phyloP scores from a whole-genome alignment of 148 eudicot genomes.

The Suaeda aralocaspica region DNA sequence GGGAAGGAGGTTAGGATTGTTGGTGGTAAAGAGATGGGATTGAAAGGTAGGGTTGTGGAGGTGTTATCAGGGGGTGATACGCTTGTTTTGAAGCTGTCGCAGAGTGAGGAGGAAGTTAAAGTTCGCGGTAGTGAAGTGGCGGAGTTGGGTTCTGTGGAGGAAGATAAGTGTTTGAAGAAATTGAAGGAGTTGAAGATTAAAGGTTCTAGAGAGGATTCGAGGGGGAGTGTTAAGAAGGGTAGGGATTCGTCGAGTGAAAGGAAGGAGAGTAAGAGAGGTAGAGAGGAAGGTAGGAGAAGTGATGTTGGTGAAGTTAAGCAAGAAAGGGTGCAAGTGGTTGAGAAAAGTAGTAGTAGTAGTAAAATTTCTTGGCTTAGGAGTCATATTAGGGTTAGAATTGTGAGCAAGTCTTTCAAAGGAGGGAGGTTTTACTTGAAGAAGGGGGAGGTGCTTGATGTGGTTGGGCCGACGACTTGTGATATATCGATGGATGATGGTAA shows the following conservation, averaged over 20 bases:
- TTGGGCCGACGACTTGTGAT: constrained; percentile 78
- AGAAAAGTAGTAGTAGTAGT: constrained; percentile 19
- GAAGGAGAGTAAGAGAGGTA: constrained; percentile 36
- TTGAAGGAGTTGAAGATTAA: constrained; percentile 50
- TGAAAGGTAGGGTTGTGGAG: constrained; percentile 49
- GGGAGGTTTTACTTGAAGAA: constrained; percentile 75
- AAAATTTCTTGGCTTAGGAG: constrained; percentile 61
- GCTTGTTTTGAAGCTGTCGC: constrained; percentile 46
- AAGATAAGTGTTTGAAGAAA: constrained; percentile 63
- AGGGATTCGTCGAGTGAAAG: constrained; percentile 17
- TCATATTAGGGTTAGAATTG: constrained; percentile 74
- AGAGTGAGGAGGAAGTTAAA: constrained; percentile 39
- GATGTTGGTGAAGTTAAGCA: not conserved
- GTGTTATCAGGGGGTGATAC: constrained; percentile 30
- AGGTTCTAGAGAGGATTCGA: constrained; percentile 25
- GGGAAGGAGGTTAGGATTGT: constrained; percentile 60
- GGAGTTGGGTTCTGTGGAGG: constrained; percentile 68
- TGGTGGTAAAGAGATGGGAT: constrained; percentile 52
- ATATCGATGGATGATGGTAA: constrained; percentile 71
- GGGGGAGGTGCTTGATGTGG: constrained; percentile 79
- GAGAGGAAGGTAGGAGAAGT: constrained; percentile 32
- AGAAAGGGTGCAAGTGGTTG: constrained; percentile 23
- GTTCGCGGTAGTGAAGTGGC: constrained; percentile 47
- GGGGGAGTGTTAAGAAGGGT: constrained; percentile 19
- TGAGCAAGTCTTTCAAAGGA: constrained; percentile 65